Evolutionary conservation across 345 rosid species (phyloP), one percentile per base, ranked within the genome.

Genomic region (Salix dunnii): DNA sequence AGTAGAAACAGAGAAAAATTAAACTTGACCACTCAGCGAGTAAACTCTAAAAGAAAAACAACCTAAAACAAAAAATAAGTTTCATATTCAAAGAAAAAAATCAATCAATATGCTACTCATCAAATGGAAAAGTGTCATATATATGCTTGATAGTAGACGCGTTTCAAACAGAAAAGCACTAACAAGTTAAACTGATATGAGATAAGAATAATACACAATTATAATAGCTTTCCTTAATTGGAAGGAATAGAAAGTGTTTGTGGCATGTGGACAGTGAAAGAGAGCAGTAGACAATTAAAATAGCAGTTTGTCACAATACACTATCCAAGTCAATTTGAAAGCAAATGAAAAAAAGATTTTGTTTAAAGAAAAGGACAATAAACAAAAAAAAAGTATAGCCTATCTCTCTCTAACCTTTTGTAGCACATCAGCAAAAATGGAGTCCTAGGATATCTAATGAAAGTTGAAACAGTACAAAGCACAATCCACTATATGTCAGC

Each of bases 1-100:
- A 85, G 79, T 58, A 76, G 42, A 76, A 80, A 51, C 62, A 70
- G 35, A 36, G 7, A 61, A 62, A 69, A 35, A 16, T 28, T 58
- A 60, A 20, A 38, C 67, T 36, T 74, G 18, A 40, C 14, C 48
- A 63, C 48, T 48, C 31, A 5, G 0, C 4, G 3, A 17, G 17
- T 20, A 51, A 43, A 43, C 14, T 48, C 71, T 27, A 66, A 42
- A 6, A 43, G 48, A 62, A 55, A 60, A 4, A 70, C 23, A 40
- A 11, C 46, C 46, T 42, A 42, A 6, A 62, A 33, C 23, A 60
- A 30, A 20, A 46, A 75, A 60, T 43, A 64, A 65, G 65, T 36
- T 63, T 38, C 30, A 58, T 3, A 16, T 46, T 46, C 18, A 11
- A 10, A 42, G 46, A 10, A 42, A 42, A 42, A 42, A 42, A 11